Evolutionary conservation across 1,284 basidiomycete genomes (phyloP).

Genomic region (Pseudozyma tsukubaensis): DNA sequence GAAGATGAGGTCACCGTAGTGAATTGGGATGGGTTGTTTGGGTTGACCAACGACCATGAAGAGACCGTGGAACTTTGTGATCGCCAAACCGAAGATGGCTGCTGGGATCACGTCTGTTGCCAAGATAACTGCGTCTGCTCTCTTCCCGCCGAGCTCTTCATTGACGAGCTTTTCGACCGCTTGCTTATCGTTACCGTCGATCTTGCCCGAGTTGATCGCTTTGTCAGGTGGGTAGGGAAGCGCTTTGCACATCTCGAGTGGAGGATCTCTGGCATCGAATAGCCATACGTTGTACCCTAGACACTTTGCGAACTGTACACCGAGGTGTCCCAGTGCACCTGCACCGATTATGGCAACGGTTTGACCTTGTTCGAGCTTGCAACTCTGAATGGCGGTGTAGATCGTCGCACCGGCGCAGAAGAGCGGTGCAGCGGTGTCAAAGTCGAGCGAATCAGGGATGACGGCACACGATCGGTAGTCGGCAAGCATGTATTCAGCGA

Average conservation of each 20-base stretch:
- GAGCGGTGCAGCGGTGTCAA: conserved; percentile 67
- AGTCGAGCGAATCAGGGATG: conserved; percentile 54
- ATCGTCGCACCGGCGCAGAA: conserved; percentile 70
- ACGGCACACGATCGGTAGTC: conserved; percentile 50
- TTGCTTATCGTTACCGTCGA: conserved; percentile 26
- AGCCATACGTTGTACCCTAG: conserved; percentile 67
- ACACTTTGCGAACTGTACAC: conserved; percentile 65
- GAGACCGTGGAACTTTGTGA: conserved; percentile 46
- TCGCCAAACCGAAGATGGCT: conserved; percentile 34
- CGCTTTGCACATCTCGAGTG: conserved; percentile 25
- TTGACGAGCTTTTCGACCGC: conserved; percentile 17
- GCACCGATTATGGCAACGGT: conserved; percentile 70
- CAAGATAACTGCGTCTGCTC: conserved; percentile 48
- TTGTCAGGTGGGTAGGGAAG: conserved; percentile 47
- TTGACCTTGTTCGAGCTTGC: conserved; percentile 53
- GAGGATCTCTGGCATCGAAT: conserved; percentile 49
- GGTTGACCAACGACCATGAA: conserved; percentile 55
- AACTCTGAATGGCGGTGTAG: conserved; percentile 67
- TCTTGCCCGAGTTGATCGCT: conserved; percentile 31
- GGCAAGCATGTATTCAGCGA: conserved; percentile 57
- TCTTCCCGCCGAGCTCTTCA: conserved; percentile 27
- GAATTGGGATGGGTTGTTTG: conserved; percentile 42
- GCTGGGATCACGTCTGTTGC: conserved; percentile 45
- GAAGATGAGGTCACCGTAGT: conserved; percentile 52
- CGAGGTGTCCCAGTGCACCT: conserved; percentile 70